A percentile compares a stretch with the other conserved stretches of the same genome.
These are phyloP conservation scores for Mycena galericulata DNA, from an alignment of 768 basidiomycete genomes.

Conservation along the genomic window DNA sequence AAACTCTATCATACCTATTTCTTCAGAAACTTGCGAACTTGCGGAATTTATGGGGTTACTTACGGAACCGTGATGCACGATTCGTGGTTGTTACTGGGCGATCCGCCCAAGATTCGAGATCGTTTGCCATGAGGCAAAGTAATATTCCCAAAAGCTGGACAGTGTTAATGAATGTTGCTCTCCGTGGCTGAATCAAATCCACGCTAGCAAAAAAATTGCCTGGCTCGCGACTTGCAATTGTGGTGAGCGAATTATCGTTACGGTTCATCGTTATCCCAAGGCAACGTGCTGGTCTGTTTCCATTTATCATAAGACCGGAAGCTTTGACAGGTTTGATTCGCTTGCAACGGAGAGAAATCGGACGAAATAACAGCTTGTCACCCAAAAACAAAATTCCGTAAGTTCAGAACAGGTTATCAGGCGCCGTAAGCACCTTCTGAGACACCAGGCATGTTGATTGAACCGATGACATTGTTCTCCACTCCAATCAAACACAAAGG, in stretches of 20 bases:
- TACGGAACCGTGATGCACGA: slow-evolving; percentile 11
- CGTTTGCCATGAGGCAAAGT: neutral
- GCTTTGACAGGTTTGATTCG: slow-evolving; percentile 22
- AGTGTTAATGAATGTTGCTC: no score
- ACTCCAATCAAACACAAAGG: slow-evolving; percentile 19
- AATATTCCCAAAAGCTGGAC: neutral
- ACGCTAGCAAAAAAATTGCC: neutral
- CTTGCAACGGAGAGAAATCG: slow-evolving; percentile 3
- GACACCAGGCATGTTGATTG: slow-evolving; percentile 5
- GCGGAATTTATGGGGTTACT: no score
- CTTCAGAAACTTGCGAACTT: no score
- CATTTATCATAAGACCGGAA: slow-evolving; percentile 12
- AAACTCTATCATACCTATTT: no score
- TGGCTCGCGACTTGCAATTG: neutral
- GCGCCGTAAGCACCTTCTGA: slow-evolving; percentile 2
- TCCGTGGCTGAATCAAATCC: neutral
- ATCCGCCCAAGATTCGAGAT: slow-evolving; percentile 5
- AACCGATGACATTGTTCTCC: slow-evolving; percentile 4
- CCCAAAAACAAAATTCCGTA: slow-evolving; percentile 9
- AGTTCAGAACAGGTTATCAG: slow-evolving; percentile 33
- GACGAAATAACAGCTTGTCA: slow-evolving; percentile 13
- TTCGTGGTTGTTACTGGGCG: neutral
- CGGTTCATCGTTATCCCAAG: neutral
- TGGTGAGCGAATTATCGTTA: no score
- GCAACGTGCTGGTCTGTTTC: neutral